A percentile compares a stretch with the other conserved stretches of the same genome.
These are phyloP conservation scores for Ganoderma leucocontextum DNA, from an alignment of 1,284 basidiomycete species.

Conservation along the genomic window DNA sequence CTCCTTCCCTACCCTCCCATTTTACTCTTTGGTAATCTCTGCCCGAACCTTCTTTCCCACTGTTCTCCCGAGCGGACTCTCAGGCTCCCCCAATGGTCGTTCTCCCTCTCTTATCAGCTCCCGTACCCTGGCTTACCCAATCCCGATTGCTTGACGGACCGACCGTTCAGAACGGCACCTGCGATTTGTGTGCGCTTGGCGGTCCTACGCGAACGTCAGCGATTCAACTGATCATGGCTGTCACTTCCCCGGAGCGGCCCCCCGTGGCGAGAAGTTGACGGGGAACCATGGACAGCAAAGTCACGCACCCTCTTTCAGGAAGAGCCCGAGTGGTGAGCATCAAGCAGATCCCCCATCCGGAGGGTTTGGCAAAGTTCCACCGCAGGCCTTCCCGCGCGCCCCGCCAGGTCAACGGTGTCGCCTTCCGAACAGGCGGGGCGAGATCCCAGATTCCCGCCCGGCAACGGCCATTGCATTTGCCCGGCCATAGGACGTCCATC, in stretches of 20 bases:
- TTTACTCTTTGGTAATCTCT: not conserved
- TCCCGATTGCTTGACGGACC: slow-evolving; percentile 9
- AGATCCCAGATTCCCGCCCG: not conserved
- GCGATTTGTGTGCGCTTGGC: slow-evolving; percentile 1
- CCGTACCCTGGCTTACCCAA: not conserved
- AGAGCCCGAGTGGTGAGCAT: not conserved
- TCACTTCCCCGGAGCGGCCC: not conserved
- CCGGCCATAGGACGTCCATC: slow-evolving; percentile 3
- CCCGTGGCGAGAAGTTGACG: not conserved
- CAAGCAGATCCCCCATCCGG: not conserved
- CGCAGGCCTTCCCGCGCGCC: not conserved
- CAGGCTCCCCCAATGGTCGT: slow-evolving; percentile 1
- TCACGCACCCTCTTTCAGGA: not conserved
- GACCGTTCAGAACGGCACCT: not conserved
- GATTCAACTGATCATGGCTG: not conserved
- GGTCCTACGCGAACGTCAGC: slow-evolving; percentile 1
- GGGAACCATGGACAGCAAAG: not conserved
- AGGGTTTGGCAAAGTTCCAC: not conserved
- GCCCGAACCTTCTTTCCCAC: slow-evolving; percentile 4
- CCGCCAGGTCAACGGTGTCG: not conserved
- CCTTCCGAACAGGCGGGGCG: slow-evolving; percentile 1
- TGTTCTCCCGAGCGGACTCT: slow-evolving; percentile 8
- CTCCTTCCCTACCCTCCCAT: not conserved
- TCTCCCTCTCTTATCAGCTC: slow-evolving; percentile 9
- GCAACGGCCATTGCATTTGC: not conserved